These are phyloP conservation scores for Paspalum vaginatum DNA, from an alignment of 176 grass and related monocot genomes.

Conservation along the genomic window DNA sequence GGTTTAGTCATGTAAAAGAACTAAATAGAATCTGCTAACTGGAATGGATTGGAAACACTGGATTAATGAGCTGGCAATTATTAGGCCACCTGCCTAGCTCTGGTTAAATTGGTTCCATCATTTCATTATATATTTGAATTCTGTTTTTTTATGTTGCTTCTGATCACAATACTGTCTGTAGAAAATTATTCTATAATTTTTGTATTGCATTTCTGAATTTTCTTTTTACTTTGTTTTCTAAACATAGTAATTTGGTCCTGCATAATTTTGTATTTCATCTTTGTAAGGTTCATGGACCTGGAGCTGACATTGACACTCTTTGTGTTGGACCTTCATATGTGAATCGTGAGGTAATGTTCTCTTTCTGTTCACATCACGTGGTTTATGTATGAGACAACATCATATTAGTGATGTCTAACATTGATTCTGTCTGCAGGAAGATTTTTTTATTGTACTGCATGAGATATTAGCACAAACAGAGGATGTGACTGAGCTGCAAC, in stretches of 20 bases:
- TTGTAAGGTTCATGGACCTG: constrained; percentile 94
- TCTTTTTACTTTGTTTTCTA: neutral
- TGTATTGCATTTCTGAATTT: neutral
- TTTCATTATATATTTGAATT: neutral
- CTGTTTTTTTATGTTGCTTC: neutral
- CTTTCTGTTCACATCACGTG: constrained; percentile 4
- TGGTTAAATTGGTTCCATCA: neutral
- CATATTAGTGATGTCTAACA: constrained; percentile 21
- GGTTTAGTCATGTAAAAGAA: neutral
- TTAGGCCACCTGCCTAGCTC: neutral
- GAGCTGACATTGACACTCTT: constrained; percentile 93
- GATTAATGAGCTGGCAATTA: neutral
- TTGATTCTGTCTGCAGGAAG: constrained; percentile 65
- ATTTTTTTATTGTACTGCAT: constrained; percentile 94
- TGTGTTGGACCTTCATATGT: constrained; percentile 99
- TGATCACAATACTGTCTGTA: neutral
- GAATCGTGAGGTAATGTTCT: constrained; percentile 74
- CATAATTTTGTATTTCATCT: constrained; percentile 22
- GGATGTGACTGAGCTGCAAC: constrained; percentile 86
- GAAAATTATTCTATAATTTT: neutral
- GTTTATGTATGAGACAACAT: neutral
- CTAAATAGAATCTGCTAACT: neutral
- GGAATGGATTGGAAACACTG: neutral
- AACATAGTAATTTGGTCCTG: neutral
- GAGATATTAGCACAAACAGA: constrained; percentile 72